A percentile compares a stretch with the other conserved stretches of the same genome.
Evolutionary conservation across 176 grass and related monocot species (phyloP).

Genomic region (Triticum timopheevii): DNA sequence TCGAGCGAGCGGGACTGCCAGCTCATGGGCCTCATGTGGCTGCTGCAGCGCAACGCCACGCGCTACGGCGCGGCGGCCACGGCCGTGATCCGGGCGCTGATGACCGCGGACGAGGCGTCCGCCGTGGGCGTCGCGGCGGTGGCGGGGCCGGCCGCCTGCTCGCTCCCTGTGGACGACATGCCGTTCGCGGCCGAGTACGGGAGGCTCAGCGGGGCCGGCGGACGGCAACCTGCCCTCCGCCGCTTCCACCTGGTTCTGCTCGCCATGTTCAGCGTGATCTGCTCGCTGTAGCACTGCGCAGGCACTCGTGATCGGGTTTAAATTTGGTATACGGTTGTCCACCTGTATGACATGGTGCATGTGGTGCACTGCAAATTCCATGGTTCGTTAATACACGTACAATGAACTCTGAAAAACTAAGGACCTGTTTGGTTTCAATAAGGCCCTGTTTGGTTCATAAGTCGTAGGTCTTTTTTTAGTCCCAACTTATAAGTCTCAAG

Average conservation of each 20-base stretch:
- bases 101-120: slow-evolving; percentile 66
- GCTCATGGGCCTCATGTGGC: slow-evolving; percentile 93
- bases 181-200: slow-evolving; percentile 68
- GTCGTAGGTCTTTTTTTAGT: too few species aligned
- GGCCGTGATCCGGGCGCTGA: slow-evolving; percentile 67
- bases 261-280: not conserved
- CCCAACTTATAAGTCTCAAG: too few species aligned
- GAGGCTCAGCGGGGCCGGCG: slow-evolving; percentile 29
- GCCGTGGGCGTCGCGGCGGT: slow-evolving; percentile 11
- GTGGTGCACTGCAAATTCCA: not conserved
- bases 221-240: not conserved
- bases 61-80: slow-evolving; percentile 60
- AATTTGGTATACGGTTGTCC: slow-evolving; percentile 11
- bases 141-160: slow-evolving; percentile 54
- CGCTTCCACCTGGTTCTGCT: slow-evolving; percentile 8
- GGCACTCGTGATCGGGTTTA: not conserved
- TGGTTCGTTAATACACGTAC: not conserved
- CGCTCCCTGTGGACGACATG: slow-evolving; percentile 54
- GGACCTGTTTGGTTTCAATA: not conserved
- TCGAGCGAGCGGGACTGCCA: slow-evolving; percentile 69
- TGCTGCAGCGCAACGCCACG: slow-evolving; percentile 72
- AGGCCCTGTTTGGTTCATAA: too few species aligned
- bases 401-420: not conserved
- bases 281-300: slow-evolving; percentile 1
- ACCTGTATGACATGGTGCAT: too few species aligned